Evolutionary conservation across 2,329 filamentous ascomycete species (phyloP).

Genomic region (Fusarium sp.): DNA sequence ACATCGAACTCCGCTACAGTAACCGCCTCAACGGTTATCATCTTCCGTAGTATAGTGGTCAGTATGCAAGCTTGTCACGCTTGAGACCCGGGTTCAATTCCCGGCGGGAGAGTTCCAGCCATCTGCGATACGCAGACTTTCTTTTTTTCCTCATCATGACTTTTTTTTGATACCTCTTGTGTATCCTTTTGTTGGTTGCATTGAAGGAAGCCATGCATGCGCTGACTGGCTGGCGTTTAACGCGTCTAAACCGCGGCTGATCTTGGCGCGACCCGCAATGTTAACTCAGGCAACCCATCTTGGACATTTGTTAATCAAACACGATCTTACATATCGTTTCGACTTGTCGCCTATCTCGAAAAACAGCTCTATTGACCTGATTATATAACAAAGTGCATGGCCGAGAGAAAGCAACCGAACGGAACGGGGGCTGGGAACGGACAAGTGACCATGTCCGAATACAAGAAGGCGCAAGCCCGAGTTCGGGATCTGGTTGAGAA

Average conservation of each 20-base stretch:
- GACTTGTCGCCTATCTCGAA: not conserved
- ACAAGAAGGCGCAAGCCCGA: constrained; percentile 61
- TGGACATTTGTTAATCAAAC: constrained; percentile 12
- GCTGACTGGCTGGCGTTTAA: constrained; percentile 2
- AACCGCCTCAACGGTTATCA: not conserved
- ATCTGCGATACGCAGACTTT: constrained; percentile 7
- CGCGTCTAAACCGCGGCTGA: constrained; percentile 8
- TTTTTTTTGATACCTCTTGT: not conserved
- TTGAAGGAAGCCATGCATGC: not conserved
- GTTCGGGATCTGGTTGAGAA: constrained; percentile 61
- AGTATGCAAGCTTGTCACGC: constrained; percentile 32
- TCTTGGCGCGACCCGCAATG: constrained; percentile 23
- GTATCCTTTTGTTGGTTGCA: not conserved
- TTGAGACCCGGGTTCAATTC: constrained; percentile 34
- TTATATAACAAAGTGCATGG: constrained; percentile 43
- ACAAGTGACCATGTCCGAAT: constrained; percentile 57
- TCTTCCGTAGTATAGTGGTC: constrained; percentile 32
- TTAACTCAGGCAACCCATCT: constrained; percentile 6
- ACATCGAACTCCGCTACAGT: not conserved
- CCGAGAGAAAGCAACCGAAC: constrained; percentile 48
- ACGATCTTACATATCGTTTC: constrained; percentile 3
- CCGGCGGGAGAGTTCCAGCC: constrained; percentile 29
- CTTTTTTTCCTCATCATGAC: not conserved
- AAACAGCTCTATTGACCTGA: not conserved
- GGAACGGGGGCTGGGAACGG: constrained; percentile 42